phyloP scores from a whole-genome alignment of 495 filamentous ascomycete genomes.

The Usnea hakonensis region DNA sequence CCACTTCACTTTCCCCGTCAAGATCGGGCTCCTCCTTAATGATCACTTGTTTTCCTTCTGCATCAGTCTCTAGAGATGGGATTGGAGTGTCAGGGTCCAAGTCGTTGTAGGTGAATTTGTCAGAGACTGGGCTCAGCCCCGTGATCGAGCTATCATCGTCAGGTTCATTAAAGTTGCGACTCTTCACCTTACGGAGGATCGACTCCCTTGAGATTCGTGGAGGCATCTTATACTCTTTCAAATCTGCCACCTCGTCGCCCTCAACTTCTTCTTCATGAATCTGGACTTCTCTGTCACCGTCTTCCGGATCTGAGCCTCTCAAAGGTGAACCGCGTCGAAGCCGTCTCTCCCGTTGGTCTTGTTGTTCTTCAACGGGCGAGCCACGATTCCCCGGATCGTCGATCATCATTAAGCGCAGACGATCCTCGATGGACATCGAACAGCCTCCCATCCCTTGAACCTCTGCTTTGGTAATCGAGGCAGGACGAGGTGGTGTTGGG shows the following conservation, averaged over 20 bases:
- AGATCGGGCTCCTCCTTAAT: conserved; percentile 57
- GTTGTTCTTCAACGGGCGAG: conserved; percentile 23
- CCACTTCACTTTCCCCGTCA: conserved; percentile 51
- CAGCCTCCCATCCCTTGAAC: conserved; percentile 57
- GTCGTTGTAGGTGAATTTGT: conserved; percentile 36
- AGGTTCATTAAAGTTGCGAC: conserved; percentile 31
- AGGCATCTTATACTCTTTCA: conserved; percentile 54
- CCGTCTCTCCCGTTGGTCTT: conserved; percentile 52
- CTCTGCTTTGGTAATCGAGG: conserved; percentile 60
- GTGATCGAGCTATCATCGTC: conserved; percentile 59
- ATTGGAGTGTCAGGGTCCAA: conserved; percentile 82
- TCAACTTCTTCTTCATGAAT: conserved; percentile 34
- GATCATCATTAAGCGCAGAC: conserved; percentile 76
- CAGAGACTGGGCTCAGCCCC: conserved; percentile 44
- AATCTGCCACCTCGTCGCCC: conserved; percentile 46
- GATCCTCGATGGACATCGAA: conserved; percentile 73
- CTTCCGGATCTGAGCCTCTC: conserved; percentile 29
- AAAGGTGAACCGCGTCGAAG: conserved; percentile 32
- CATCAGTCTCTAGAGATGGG: conserved; percentile 56
- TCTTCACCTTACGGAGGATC: conserved; percentile 80
- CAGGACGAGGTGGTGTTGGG: conserved; percentile 57
- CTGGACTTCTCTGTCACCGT: conserved; percentile 35
- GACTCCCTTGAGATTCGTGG: conserved; percentile 88
- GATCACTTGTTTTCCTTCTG: conserved; percentile 51
- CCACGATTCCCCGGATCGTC: conserved; percentile 49